Evolutionary conservation across 2,329 filamentous ascomycete genomes (phyloP), one percentile per base, ranked within the genome.

Genomic region (Epichloe scottii): DNA sequence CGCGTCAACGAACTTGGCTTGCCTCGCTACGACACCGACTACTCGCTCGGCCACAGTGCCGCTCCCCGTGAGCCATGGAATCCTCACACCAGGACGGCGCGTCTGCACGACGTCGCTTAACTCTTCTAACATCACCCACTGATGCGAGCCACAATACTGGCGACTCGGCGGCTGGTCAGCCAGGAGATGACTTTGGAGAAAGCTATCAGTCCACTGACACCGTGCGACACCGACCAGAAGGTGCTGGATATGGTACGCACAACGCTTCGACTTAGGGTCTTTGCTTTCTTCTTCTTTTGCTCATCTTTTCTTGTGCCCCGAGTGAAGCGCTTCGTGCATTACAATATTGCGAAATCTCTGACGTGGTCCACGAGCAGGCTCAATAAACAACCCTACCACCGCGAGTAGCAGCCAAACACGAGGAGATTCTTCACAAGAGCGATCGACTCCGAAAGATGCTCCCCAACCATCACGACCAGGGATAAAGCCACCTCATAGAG

Each of bases 121-220:
- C 69, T 44, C 57, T 61, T 56, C 58, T 66, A 53, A 57, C 72
- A 52, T 75, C 77, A 49, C 74, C 78, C 15, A 74, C 73, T 46
- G 75, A 79, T 54, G 72, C 70, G 54, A 71, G 75, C 47, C 58
- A 59, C 52, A 69, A 70, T 49, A 65, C 68, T 34, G 57, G 65
- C 54, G 66, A 69, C 46, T 58, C 66, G 44, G 55, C 65, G 44
- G 55, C 66, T 43, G 59, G 59, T 50, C 67, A 63, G 51, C 59
- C 62, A 21, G 72, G 73, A 38, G 73, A 77, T 46, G 68, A 65
- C 23, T 61, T 73, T 46, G 69, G 75, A 4, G 78, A 80, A 58
- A 78, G 72, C 63, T 74, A 73, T 58, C 77, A 80, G 60, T 79
- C 78, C 19, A 75, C 74, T 21, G 80, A 82, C 51, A 82, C 79